Evolutionary conservation across 1,284 basidiomycete genomes (phyloP), one percentile per base, ranked within the genome.

Genomic region (Malassezia equina): DNA sequence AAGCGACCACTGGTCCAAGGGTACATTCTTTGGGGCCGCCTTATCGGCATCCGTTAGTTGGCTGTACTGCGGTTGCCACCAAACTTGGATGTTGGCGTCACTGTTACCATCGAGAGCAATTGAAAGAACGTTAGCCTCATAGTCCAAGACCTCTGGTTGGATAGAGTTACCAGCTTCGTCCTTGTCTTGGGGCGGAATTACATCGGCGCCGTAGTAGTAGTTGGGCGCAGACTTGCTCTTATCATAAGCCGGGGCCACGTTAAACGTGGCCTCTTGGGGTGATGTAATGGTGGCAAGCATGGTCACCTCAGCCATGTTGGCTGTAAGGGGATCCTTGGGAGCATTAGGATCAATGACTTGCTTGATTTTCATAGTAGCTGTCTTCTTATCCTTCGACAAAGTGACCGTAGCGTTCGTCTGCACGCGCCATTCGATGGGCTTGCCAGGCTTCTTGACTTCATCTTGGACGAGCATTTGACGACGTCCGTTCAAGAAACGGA

Each of bases 401-500:
- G 66, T 47, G 46, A 77, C 67, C 5, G 83, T 83, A 33, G 84
- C 86, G 70, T 93, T 98, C 59, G 94, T 96, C 76, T 99, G 91
- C 80, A 90, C 88, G 46, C 90, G 83, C 93, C 93, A 96, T 79
- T 85, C 81, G 53, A 91, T 77, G 39, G 57, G 36, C 44, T 52
- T 64, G 50, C 53, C 57, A 15, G 60, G 59, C 52, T 60, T 58
- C 7, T 53, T 61, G 24, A 76, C 69, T 63, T 78, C 77, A 60
- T 78, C 77, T 47, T 76, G 76, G 4, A 78, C 75, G 7, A 99
- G 82, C n/a, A 96, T 82, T 77, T 96, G 94, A 62, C 81, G 82
- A 56, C 94, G 84, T 39, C 79, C 80, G 77, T 98, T 98, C 62
- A 98, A 74, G 64, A 86, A 75, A 51, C 90, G 88, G 58, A 94